A percentile compares a stretch with the other conserved stretches of the same genome.
These are phyloP conservation scores for Ricinus communis DNA, from an alignment of 345 rosid species.

Conservation along the genomic window DNA sequence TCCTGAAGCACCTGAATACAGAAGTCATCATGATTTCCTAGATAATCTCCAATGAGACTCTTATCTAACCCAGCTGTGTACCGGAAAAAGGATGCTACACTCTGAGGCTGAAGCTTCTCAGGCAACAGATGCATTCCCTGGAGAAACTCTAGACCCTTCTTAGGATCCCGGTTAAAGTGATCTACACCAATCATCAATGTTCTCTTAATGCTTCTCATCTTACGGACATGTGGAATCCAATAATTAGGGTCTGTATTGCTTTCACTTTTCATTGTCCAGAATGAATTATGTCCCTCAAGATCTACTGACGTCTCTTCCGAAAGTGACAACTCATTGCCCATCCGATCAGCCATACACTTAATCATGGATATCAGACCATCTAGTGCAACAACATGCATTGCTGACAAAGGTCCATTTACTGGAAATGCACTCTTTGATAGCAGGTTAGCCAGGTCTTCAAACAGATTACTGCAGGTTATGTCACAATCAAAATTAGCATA, in stretches of 20 bases:
- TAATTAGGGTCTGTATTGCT: slow-evolving; percentile 46
- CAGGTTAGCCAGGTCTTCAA: slow-evolving; percentile 64
- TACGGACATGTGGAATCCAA: slow-evolving; percentile 69
- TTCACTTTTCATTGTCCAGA: slow-evolving; percentile 59
- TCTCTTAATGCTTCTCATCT: slow-evolving; percentile 53
- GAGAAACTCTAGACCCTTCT: slow-evolving; percentile 65
- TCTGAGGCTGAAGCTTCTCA: slow-evolving; percentile 61
- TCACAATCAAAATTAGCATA: slow-evolving; percentile 79
- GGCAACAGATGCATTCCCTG: slow-evolving; percentile 65
- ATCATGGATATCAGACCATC: slow-evolving; percentile 63
- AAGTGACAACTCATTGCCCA: slow-evolving; percentile 41
- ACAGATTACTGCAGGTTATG: slow-evolving; percentile 61
- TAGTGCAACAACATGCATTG: slow-evolving; percentile 71
- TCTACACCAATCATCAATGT: slow-evolving; percentile 63
- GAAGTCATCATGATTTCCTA: slow-evolving; percentile 75
- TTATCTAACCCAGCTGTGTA: slow-evolving; percentile 74
- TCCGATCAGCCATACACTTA: slow-evolving; percentile 62
- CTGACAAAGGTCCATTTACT: slow-evolving; percentile 67
- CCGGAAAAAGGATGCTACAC: slow-evolving; percentile 68
- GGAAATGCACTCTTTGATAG: slow-evolving; percentile 72
- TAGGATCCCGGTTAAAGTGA: slow-evolving; percentile 68
- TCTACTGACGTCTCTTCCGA: slow-evolving; percentile 33
- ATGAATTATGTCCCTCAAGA: slow-evolving; percentile 47
- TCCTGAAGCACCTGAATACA: slow-evolving; percentile 72
- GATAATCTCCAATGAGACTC: slow-evolving; percentile 65